Evolutionary conservation across 2,329 filamentous ascomycete species (phyloP), one percentile per base, ranked within the genome.

Genomic region (Colletotrichum sp.): DNA sequence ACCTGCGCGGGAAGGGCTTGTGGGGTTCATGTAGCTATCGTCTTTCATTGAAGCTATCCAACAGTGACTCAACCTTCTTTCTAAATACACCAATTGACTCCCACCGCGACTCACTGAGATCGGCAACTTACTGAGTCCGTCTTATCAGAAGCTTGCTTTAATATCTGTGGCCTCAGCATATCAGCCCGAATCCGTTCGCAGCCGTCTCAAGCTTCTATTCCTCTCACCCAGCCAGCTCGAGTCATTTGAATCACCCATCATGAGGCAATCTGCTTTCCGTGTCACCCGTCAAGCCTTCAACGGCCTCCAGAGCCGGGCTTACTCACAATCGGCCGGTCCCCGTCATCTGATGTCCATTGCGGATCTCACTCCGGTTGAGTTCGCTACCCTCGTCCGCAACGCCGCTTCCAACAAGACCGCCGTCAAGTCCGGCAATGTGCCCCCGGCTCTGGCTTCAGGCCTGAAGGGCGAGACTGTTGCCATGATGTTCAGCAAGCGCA

Each of bases 401-500:
- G 96, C 95, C 66, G 89, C 92, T 28, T 85, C 90, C 58, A 92
- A 95, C 87, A 98, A 98, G 85, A 85, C 91, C 70, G 88, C 92
- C 71, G 92, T 96, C 87, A 98, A 97, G 84, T 91, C 92, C 24
- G 91, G 92, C 61, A 87, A 90, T 70, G 86, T 91, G 64, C 91
- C 94, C 5, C 83, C 87, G 66, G 86, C 88, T 58, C 87, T 97
- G 70, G 87, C 89, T 70, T 89, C 89, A 55, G 88, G 91, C 13
- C 87, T 99, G 77, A 85, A 90, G 1, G 94, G 95, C 68, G 92
- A 95, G 84, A 96, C 96, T 0, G 91, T 99, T 36, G 96, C 97
- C 79, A 94, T 99, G 93, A 95, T 97, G 89, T 99, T 99, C 89
- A 97, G 91, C 89, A 99, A 99, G 88, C 93, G 96, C 79, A 97